These are phyloP conservation scores for Kluyveromyces sp. DNA, from an alignment of 1,139 yeast genomes.

Conservation along the genomic window DNA sequence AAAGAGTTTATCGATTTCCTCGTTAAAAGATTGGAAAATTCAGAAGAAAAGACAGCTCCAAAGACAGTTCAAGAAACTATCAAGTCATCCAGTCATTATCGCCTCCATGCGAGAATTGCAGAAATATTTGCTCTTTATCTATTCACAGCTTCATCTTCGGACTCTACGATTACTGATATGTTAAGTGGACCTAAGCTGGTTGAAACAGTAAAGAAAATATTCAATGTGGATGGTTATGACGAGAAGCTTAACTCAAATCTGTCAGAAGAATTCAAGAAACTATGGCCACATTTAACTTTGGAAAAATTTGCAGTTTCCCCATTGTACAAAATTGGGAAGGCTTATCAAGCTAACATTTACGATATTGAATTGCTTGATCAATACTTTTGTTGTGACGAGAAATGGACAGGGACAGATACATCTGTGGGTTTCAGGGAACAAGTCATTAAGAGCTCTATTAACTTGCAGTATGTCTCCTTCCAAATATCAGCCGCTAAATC, in stretches of 20 bases:
- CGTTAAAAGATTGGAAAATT: constrained; percentile 32
- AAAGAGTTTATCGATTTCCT: constrained; percentile 44
- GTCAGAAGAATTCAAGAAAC: constrained; percentile 38
- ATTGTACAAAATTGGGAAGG: constrained; percentile 40
- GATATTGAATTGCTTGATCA: constrained; percentile 58
- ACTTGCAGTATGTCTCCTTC: constrained; percentile 56
- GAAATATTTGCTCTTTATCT: constrained; percentile 69
- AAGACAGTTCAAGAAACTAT: constrained; percentile 28
- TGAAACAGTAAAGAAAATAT: constrained; percentile 31
- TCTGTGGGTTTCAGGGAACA: constrained; percentile 39
- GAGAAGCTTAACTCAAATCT: constrained; percentile 41
- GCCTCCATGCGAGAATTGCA: constrained; percentile 56
- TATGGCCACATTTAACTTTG: constrained; percentile 43
- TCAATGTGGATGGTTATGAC: constrained; percentile 36
- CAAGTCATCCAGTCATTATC: constrained; percentile 47
- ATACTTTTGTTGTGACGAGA: constrained; percentile 39
- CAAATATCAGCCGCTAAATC: constrained; percentile 67
- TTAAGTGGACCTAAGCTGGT: constrained; percentile 36
- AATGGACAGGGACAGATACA: constrained; percentile 41
- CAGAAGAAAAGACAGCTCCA: constrained; percentile 17
- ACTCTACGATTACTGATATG: constrained; percentile 39
- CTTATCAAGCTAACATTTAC: constrained; percentile 49
- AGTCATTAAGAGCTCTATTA: constrained; percentile 53
- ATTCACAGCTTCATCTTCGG: constrained; percentile 47
- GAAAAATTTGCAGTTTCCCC: constrained; percentile 47